These are phyloP conservation scores for Calonectria crousiana DNA, from an alignment of 2,329 filamentous ascomycete genomes.

Conservation along the genomic window DNA sequence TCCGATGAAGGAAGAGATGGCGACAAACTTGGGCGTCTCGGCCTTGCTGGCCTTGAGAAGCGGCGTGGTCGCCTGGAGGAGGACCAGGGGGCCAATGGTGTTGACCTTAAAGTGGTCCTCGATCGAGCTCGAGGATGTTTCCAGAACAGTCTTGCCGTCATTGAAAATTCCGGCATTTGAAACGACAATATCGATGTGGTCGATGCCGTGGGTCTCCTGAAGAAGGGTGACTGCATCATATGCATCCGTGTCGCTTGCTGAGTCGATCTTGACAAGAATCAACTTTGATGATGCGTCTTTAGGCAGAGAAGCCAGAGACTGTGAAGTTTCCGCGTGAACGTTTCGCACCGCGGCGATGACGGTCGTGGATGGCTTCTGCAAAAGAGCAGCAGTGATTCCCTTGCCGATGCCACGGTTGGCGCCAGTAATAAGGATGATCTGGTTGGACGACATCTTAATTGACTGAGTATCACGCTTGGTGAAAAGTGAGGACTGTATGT, in stretches of 20 bases:
- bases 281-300: neutral
- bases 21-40: neutral
- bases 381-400: neutral
- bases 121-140: neutral
- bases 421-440: neutral
- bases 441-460: neutral
- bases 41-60: neutral
- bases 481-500: neutral
- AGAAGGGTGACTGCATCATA: neutral
- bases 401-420: neutral
- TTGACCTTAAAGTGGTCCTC: neutral
- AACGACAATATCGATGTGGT: neutral
- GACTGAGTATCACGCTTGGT: neutral
- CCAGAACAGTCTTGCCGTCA: neutral
- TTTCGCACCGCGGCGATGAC: neutral
- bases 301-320: neutral
- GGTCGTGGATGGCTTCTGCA: neutral
- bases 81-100: neutral
- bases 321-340: neutral
- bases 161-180: neutral
- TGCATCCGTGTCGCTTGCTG: neutral
- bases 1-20: neutral
- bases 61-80: neutral
- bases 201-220: neutral
- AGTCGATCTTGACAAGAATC: constrained; percentile 1